phyloP scores from a whole-genome alignment of 2,329 filamentous ascomycete species.

The Aspergillus brunneoviolaceus region DNA sequence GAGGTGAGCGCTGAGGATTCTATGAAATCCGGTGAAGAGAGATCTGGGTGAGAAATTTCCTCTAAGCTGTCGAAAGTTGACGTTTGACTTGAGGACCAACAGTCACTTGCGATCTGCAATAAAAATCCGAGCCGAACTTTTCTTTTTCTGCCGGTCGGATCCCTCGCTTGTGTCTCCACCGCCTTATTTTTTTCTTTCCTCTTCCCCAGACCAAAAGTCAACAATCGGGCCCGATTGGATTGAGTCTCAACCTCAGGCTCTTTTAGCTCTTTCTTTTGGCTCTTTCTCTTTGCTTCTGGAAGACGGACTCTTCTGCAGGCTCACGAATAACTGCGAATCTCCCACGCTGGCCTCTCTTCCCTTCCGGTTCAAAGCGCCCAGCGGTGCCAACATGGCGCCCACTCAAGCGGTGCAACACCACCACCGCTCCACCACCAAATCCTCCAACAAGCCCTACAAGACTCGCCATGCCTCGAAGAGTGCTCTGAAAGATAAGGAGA shows the following conservation, averaged over 20 bases:
- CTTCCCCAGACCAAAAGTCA: slow-evolving; percentile 17
- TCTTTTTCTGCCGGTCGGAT: not conserved
- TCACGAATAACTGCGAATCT: slow-evolving; percentile 12
- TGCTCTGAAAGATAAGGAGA: slow-evolving; percentile 76
- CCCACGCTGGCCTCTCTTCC: slow-evolving; percentile 59
- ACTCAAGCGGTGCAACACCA: slow-evolving; percentile 63
- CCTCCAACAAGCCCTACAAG: slow-evolving; percentile 86
- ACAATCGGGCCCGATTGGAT: not conserved
- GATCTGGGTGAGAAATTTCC: not conserved
- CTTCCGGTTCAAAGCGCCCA: slow-evolving; percentile 77
- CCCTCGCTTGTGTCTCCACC: slow-evolving; percentile 31
- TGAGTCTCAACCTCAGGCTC: not conserved
- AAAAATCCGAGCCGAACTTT: slow-evolving; percentile 8
- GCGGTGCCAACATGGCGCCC: slow-evolving; percentile 69
- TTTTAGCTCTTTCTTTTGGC: slow-evolving; percentile 7
- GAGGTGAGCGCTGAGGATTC: not conserved
- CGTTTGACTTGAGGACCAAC: not conserved
- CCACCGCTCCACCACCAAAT: slow-evolving; percentile 90
- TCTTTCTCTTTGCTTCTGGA: slow-evolving; percentile 11
- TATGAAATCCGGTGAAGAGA: not conserved
- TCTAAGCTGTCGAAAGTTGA: not conserved
- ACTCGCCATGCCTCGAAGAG: slow-evolving; percentile 87
- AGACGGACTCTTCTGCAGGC: slow-evolving; percentile 15
- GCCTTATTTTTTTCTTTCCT: slow-evolving; percentile 33
- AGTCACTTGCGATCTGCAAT: not conserved